Evolutionary conservation across 2,329 filamentous ascomycete species (phyloP), one percentile per base, ranked within the genome.

Genomic region (Diaporthe caulivora): DNA sequence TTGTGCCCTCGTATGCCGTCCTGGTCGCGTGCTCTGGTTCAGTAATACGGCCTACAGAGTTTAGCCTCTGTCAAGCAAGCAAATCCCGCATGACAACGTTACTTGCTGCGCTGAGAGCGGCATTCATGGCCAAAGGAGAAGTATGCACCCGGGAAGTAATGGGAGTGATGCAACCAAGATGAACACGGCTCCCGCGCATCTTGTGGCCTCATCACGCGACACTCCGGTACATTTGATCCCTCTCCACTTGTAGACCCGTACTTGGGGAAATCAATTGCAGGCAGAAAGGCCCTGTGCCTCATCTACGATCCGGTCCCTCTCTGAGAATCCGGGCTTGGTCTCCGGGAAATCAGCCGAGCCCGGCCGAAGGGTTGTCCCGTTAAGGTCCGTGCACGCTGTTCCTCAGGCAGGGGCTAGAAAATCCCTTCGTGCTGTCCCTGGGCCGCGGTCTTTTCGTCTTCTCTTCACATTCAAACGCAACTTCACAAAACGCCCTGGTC

Each of bases 381-480:
- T 1, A 13, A 44, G 57, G 58, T 42, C 73, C 47, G 74, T 73
- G 71, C 74, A 26, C 29, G 15, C 21, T 8, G 3, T 37, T 44
- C n/a, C 21, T 15, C 15, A 11, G 13, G n/a, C 8, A 37, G 5
- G 13, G 47, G 47, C 62, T 51, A 53, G 26, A 53, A 68, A 64
- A 58, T 18, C 40, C 24, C n/a, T 17, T 67, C 17, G 21, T 21
- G n/a, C 42, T 26, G 37, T 64, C 29, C 4, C n/a, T 51, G 37
- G 17, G 26, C 29, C 2, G 13, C 2, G 1, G 0, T 11, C 47
- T 34, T 31, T 26, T 8, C 5, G 17, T 40, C 15, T 13, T 49
- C 55, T 42, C 69, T 76, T 53, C 34, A 76, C 73, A 76, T 74
- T 73, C 73, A 60, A 72, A 72, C 51, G 71, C 73, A 76, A 75